Conservation (phyloP, 139 green algal genomes). For the Chlorella ohadii region DNA sequence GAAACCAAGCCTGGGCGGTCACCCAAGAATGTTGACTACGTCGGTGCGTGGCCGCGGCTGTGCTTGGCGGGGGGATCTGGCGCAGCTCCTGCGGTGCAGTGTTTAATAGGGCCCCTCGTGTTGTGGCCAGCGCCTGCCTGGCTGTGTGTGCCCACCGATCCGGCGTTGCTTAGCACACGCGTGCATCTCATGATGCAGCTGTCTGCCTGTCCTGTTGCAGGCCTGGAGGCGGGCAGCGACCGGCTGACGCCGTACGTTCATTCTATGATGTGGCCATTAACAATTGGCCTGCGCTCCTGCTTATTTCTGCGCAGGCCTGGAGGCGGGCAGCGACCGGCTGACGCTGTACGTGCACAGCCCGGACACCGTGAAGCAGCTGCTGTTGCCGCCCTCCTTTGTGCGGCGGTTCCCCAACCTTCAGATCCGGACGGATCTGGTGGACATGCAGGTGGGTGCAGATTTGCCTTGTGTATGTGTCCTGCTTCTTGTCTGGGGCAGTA, state of each 20-base stretch:
- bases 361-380: constrained; percentile 65
- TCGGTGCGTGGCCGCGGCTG: constrained; percentile 44
- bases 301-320: constrained; percentile 15
- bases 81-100: too few relatives aligned
- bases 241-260: constrained; percentile 83
- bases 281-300: too few relatives aligned
- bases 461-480: too few relatives aligned
- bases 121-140: too few relatives aligned
- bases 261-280: too few relatives aligned
- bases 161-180: too few relatives aligned
- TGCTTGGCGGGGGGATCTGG: too few relatives aligned
- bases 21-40: constrained; percentile 83
- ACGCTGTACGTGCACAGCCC: constrained; percentile 73
- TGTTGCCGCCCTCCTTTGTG: constrained; percentile 55
- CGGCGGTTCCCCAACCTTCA: constrained; percentile 8
- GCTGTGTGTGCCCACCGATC: too few relatives aligned
- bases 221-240: constrained; percentile 23
- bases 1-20: constrained; percentile 85
- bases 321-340: constrained; percentile 48
- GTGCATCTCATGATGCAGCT: too few relatives aligned
- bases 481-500: too few relatives aligned
- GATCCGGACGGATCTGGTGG: constrained; percentile 62
- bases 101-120: too few relatives aligned
- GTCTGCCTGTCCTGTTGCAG: not conserved
- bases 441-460: constrained; percentile 28